phyloP scores from a whole-genome alignment of 208 protist genomes.

The Polymyxa betae region DNA sequence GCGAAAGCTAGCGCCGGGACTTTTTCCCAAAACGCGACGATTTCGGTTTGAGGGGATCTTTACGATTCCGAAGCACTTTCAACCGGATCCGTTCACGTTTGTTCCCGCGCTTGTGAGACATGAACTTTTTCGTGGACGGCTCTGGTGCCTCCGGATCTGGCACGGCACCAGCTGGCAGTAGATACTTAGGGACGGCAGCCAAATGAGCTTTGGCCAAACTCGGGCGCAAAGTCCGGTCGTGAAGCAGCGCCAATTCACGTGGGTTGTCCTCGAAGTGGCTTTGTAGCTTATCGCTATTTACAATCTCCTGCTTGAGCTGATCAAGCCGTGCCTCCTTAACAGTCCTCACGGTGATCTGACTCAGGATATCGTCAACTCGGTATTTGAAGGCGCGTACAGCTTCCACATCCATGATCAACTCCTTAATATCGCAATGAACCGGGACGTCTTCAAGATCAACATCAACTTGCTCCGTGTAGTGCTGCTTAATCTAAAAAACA shows the following conservation, averaged over 20 bases:
- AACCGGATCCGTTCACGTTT: not conserved
- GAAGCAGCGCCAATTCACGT: slow-evolving; percentile 33
- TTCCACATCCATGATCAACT: slow-evolving; percentile 25
- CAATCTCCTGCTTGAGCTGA: slow-evolving; percentile 51
- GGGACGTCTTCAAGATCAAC: no score
- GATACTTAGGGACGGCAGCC: not conserved
- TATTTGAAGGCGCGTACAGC: slow-evolving; percentile 27
- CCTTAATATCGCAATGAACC: not conserved
- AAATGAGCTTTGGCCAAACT: not conserved
- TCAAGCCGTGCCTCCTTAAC: slow-evolving; percentile 33
- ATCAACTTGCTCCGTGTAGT: no score
- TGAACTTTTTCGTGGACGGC: not conserved
- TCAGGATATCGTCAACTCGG: not conserved
- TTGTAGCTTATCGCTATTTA: slow-evolving; percentile 52
- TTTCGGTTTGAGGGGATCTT: not conserved
- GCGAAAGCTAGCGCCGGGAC: no score
- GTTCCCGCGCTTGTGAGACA: not conserved
- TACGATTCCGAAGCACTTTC: not conserved
- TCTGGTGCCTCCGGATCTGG: not conserved
- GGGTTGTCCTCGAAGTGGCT: slow-evolving; percentile 60
- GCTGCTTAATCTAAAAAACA: no score
- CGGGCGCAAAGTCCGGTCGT: not conserved
- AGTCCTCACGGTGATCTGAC: not conserved
- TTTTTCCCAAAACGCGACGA: no score
- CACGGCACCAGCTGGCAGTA: not conserved